Evolutionary conservation across 2,329 filamentous ascomycete genomes (phyloP).

Genomic region (Clonostachys sp.): DNA sequence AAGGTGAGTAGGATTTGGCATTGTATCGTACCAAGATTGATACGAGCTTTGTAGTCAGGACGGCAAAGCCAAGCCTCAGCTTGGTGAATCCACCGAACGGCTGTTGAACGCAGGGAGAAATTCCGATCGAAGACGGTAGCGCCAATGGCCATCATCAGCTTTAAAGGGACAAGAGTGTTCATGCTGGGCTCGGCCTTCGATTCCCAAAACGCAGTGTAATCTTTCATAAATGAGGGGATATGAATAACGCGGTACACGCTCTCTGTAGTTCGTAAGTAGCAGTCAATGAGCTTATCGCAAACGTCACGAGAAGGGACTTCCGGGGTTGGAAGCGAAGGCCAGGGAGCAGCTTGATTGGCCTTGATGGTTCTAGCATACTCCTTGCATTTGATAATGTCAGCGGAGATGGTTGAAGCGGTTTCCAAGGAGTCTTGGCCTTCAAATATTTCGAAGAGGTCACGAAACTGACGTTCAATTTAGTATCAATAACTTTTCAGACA

Average conservation of each 20-base stretch:
- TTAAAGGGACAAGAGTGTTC: slow-evolving; percentile 45
- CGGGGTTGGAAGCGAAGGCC: slow-evolving; percentile 33
- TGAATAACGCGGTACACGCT: slow-evolving; percentile 53
- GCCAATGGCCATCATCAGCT: slow-evolving; percentile 49
- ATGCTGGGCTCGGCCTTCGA: slow-evolving; percentile 14
- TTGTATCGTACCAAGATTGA: slow-evolving; percentile 45
- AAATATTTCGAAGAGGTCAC: too few relatives aligned
- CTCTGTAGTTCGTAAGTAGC: slow-evolving; percentile 52
- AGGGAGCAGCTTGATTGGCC: slow-evolving; percentile 35
- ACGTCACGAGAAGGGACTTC: slow-evolving; percentile 31
- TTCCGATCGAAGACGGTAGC: slow-evolving; percentile 38
- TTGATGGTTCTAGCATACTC: slow-evolving; percentile 47
- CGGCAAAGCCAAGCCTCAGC: slow-evolving; percentile 44
- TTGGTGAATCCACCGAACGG: slow-evolving; percentile 46
- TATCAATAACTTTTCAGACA: too few relatives aligned
- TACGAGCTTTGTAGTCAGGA: slow-evolving; percentile 40
- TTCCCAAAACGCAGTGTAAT: slow-evolving; percentile 47
- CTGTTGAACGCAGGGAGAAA: slow-evolving; percentile 33
- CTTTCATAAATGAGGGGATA: slow-evolving; percentile 47
- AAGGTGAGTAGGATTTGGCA: slow-evolving; percentile 45
- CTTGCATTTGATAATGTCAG: slow-evolving; percentile 44
- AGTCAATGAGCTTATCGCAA: slow-evolving; percentile 44
- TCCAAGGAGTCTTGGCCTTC: slow-evolving; percentile 3
- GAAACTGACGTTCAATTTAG: too few relatives aligned
- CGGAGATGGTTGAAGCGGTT: slow-evolving; percentile 39